Conservation (phyloP, 352 stramenopile species). For the Blastocystis sp. region DNA sequence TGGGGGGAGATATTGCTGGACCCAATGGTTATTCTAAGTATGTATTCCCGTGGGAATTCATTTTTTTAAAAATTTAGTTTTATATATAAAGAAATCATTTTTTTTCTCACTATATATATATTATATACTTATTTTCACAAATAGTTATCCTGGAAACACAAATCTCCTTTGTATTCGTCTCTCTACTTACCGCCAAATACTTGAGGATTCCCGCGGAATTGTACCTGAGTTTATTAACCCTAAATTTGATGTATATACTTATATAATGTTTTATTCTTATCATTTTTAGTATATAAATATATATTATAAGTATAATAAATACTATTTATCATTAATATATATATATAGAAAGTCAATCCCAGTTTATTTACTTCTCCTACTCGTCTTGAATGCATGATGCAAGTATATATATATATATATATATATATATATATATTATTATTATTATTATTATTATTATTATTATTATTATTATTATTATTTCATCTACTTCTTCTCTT, state of each 20-base stretch:
- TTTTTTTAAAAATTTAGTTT: background rate
- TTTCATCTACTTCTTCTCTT: no score
- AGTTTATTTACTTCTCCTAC: background rate
- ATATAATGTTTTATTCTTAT: no score
- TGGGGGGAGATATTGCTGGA: constrained; percentile 55
- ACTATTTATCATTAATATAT: background rate
- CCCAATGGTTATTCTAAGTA: constrained; percentile 56
- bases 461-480: no score
- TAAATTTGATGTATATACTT: constrained; percentile 54
- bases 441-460: no score
- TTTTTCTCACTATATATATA: background rate
- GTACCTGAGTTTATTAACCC: constrained; percentile 79
- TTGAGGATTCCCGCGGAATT: constrained; percentile 52
- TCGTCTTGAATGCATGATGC: constrained; percentile 18
- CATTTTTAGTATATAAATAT: no score
- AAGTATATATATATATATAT: no score
- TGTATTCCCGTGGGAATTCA: background rate
- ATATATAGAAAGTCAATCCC: background rate
- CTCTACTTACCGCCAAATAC: constrained; percentile 52
- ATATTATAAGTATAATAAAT: no score
- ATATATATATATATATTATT: no score
- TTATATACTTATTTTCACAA: constrained; percentile 20
- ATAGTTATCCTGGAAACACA: constrained; percentile 56
- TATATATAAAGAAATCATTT: background rate
- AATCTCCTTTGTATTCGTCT: constrained; percentile 67